Conservation (phyloP, 305 asterid species). For the Ajuga reptans region DNA sequence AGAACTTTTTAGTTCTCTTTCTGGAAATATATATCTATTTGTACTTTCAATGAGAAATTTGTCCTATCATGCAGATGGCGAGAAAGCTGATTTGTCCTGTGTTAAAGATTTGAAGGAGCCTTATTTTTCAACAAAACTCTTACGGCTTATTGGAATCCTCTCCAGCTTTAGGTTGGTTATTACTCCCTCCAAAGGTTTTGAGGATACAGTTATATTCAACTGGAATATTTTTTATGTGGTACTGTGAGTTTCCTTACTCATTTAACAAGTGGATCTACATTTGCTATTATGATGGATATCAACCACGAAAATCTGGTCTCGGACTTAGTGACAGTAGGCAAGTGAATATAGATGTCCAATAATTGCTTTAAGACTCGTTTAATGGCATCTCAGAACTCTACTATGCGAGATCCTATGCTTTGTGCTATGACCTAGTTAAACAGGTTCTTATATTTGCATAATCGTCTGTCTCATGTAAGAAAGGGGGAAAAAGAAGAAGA, state of each 20-base stretch:
- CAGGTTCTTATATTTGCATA: background rate
- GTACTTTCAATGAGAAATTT: constrained; percentile 11
- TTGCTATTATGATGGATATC: constrained; percentile 11
- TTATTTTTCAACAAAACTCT: constrained; percentile 71
- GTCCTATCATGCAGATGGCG: constrained; percentile 46
- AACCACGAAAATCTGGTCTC: background rate
- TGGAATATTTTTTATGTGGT: background rate
- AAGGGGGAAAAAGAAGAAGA: too few relatives aligned
- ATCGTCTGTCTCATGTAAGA: background rate
- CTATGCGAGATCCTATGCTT: background rate
- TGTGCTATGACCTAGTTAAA: background rate
- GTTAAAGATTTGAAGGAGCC: constrained; percentile 68
- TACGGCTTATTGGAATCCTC: constrained; percentile 61
- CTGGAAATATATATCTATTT: background rate
- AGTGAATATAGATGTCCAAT: background rate
- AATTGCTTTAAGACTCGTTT: background rate
- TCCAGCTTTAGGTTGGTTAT: constrained; percentile 63
- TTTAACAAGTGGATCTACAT: constrained; percentile 7
- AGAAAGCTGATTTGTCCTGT: constrained; percentile 49
- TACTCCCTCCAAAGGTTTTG: constrained; percentile 1
- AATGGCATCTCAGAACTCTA: background rate
- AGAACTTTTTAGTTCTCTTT: constrained; percentile 6
- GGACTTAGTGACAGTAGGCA: background rate
- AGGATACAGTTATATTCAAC: constrained; percentile 2
- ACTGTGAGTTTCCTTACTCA: constrained; percentile 1